Base-by-base conservation (phyloP, 345 rosid species). In the Chamaenerion angustifolium region DNA sequence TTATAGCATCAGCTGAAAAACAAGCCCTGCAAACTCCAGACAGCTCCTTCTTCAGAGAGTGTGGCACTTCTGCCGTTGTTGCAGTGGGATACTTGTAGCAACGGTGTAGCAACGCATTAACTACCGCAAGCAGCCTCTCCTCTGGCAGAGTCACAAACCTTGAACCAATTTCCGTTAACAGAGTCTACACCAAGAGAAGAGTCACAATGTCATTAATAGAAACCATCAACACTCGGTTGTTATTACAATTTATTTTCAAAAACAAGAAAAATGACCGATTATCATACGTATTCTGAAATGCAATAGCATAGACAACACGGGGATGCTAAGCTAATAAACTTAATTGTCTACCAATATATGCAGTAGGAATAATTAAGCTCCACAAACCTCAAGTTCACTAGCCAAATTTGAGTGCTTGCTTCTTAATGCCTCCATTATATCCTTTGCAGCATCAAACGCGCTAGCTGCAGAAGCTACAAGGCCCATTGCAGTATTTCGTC, bases 41-140 rank as follows among this genome's bases (percentile, higher is more conserved):
- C 56, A 93, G 95, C 70, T 88, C 99, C 63, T 93, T 93, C 71
- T 88, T 93, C 21, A 93, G 96, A 60, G 99, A 84, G 55, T 80
- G 94, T 21, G 99, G 99, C 67, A 93, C 99, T 69, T 93, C 99
- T 5, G 92, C 95, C 10, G 94, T 93, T 35, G 96, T 88, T 25
- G 95, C 95, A 49, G 95, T 88, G 40, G 96, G 99, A 56, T 88
- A 93, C 75, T 93, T 93, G 77, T 93, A 93, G 64, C 96, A 93
- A 41, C 96, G 99, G 66, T 84, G 96, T 60, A 93, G 85, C 67
- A 93, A 64, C 12, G 96, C 96, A 74, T 93, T 93, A 65, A 93
- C 99, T 45, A 88, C 99, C 0, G 95, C 95, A 60, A 88, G 84
- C 46, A 93, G 87, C 70, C 96, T 85, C 77, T 93, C 99, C 70